Base-by-base conservation (phyloP, 1,284 basidiomycete species). In the Anthracocystis walkeri region DNA sequence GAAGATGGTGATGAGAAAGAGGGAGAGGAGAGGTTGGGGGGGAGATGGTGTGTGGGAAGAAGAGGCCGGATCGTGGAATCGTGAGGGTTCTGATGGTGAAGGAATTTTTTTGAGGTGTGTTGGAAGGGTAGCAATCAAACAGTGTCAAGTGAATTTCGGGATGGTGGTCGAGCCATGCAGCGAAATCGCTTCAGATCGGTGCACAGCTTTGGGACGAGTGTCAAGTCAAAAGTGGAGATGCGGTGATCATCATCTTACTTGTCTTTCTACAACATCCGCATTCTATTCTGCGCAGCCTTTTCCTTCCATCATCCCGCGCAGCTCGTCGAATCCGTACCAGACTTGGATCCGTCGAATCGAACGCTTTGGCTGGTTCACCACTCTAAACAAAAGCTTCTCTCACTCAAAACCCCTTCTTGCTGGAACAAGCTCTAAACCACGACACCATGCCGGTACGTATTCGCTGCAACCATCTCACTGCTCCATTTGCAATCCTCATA, bases 141-240 rank as follows among this genome's bases (percentile, higher is more conserved):
- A 51, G 12, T 31, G 27, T 29, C 29, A 8, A 18, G 48, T 18
- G 3, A 12, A 4, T 14, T 14, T 14, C 4, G 3, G 35, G 20
- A 21, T 21, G 49, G 51, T 52, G 51, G 51, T 52, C 51, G 51
- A 52, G 51, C 51, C 51, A 52, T 40, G 21, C 51, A 18, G 38
- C 49, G 50, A 35, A 38, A 40, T 23, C 49, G 49, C 18, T 18
- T 29, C 31, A 20, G 18, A 11, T 12, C 20, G 35, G 14, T 23
- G 49, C 49, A 51, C 49, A 12, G 49, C 49, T 40, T 52, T 41
- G 21, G 25, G 35, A 25, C 29, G 27, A 31, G 35, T 16, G 14
- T 3, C 8, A 33, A 33, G 46, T 4, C 16, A n/a, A 49, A 49
- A 49, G 48, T 49, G 48, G 48, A 49, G 48, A 49, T 49, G 27